Conservation (phyloP, 202 grass and related monocot genomes). For the Schoenoplectus triqueter region DNA sequence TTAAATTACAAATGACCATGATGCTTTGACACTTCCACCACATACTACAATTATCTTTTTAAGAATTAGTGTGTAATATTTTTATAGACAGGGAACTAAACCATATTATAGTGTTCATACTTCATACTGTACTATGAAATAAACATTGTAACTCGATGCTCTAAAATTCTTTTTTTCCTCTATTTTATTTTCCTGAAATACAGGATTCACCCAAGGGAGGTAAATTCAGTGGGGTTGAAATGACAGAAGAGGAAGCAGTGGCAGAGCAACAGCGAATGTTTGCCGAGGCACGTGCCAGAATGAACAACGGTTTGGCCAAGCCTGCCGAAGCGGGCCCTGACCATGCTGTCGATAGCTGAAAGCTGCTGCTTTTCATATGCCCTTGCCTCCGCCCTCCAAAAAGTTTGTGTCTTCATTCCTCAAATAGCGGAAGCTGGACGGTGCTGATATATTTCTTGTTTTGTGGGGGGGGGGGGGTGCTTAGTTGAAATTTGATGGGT, state of each 20-base stretch:
- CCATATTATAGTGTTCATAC: background rate
- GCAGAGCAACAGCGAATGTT: constrained; percentile 98
- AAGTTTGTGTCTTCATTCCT: background rate
- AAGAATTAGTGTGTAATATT: background rate
- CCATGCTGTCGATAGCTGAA: constrained; percentile 40
- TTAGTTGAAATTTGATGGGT: constrained; percentile 21
- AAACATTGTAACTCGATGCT: background rate
- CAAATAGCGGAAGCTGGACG: background rate
- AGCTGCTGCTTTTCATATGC: constrained; percentile 28
- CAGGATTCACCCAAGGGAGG: constrained; percentile 94
- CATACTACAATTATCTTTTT: background rate
- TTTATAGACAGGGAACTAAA: background rate
- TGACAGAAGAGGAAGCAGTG: constrained; percentile 98
- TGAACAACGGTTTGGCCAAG: constrained; percentile 69
- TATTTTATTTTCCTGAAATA: constrained; percentile 35
- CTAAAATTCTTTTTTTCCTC: background rate
- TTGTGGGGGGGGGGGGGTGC: background rate
- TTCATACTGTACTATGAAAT: background rate
- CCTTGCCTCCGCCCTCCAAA: background rate
- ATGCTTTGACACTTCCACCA: background rate
- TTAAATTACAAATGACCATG: background rate
- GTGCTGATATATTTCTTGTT: background rate
- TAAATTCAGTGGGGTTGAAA: constrained; percentile 85
- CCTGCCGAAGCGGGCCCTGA: constrained; percentile 57
- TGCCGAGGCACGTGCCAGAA: constrained; percentile 91